phyloP scores from a whole-genome alignment of 2,329 filamentous ascomycete species.

The Aspergillus sp. region DNA sequence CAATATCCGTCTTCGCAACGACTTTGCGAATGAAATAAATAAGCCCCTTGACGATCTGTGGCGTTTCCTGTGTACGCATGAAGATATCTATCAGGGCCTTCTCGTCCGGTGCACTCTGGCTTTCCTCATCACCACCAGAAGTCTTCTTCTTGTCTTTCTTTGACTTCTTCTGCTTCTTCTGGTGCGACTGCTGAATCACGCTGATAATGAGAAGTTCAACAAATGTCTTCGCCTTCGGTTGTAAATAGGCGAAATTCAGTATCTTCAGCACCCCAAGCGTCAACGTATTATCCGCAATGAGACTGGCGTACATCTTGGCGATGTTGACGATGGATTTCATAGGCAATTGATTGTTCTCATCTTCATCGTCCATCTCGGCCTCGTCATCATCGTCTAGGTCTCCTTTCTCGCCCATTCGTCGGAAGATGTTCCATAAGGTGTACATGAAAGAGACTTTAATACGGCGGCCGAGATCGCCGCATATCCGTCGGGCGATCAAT shows the following conservation, averaged over 20 bases:
- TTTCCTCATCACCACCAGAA: conserved; percentile 9
- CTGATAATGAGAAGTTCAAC: conserved; percentile 73
- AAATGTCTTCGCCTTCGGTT: conserved; percentile 67
- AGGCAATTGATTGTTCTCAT: conserved; percentile 40
- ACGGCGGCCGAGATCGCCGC: conserved; percentile 55
- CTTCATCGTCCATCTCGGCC: conserved; percentile 46
- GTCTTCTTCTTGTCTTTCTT: conserved; percentile 17
- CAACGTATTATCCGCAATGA: conserved; percentile 54
- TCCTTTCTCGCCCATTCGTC: conserved; percentile 67
- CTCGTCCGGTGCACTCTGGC: conserved; percentile 38
- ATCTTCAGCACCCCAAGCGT: conserved; percentile 51
- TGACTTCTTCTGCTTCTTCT: conserved; percentile 29
- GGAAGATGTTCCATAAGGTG: conserved; percentile 76
- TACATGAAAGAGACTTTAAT: conserved; percentile 82
- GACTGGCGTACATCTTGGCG: conserved; percentile 56
- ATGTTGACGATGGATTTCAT: conserved; percentile 58
- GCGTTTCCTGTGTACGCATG: conserved; percentile 52
- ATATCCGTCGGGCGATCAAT: conserved; percentile 70
- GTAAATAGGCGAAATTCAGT: conserved; percentile 70
- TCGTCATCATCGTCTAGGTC: conserved; percentile 56
- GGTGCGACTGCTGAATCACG: conserved; percentile 60
- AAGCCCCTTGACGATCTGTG: conserved; percentile 63
- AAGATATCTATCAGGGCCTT: conserved; percentile 59
- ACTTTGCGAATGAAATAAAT: conserved; percentile 73
- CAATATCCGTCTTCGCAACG: conserved; percentile 57